Conservation (phyloP, 2,329 filamentous ascomycete species). For the Knoxdaviesia proteae region DNA sequence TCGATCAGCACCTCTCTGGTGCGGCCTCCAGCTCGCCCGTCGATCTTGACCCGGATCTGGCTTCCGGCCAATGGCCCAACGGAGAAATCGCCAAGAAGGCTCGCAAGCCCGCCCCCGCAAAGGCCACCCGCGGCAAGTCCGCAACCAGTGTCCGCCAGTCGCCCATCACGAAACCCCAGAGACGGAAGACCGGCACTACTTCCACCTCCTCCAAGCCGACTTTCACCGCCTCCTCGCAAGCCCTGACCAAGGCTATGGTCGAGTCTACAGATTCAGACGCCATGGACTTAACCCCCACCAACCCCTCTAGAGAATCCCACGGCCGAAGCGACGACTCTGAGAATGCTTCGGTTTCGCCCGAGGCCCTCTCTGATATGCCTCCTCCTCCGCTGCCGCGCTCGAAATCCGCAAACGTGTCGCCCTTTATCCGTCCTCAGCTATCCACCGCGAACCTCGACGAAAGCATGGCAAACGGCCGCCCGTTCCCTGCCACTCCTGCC, state of each 20-base stretch:
- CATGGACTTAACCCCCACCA: no score
- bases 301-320: constrained; percentile 2
- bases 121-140: constrained; percentile 23
- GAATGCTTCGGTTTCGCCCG: constrained; percentile 43
- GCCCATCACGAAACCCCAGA: constrained; percentile 48
- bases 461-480: constrained; percentile 3
- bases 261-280: constrained; percentile 6
- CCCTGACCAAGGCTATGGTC: constrained; percentile 14
- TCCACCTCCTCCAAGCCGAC: constrained; percentile 26
- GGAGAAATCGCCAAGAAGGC: constrained; percentile 30
- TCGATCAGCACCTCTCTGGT: constrained; percentile 22
- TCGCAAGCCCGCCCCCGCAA: constrained; percentile 28
- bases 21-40: constrained; percentile 30
- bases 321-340: constrained; percentile 31
- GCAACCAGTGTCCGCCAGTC: constrained; percentile 40
- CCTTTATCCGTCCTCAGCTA: constrained; percentile 39
- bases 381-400: constrained; percentile 46
- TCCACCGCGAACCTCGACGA: constrained; percentile 8
- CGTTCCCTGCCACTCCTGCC: constrained; percentile 55
- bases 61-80: constrained; percentile 12
- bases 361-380: constrained; percentile 43
- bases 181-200: constrained; percentile 21
- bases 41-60: constrained; percentile 32
- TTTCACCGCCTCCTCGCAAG: constrained; percentile 26
- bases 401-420: constrained; percentile 43